Conservation (phyloP, 192 early-diverging fungal species). For the Rhizoclosmatium globosum region DNA sequence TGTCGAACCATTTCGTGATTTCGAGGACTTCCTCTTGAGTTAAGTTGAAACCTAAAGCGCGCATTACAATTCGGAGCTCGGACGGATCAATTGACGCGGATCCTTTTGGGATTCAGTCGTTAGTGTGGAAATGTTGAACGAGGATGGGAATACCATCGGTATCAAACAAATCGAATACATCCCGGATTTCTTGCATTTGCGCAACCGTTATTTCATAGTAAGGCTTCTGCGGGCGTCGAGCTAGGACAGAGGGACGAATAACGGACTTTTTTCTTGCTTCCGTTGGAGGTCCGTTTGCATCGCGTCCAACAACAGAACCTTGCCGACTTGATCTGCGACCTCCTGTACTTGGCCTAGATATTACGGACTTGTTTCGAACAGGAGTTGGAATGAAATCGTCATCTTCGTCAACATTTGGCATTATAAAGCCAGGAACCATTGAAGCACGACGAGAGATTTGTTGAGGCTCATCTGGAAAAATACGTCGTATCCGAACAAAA, state of each 20-base stretch:
- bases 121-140: no score
- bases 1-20: slow-evolving; percentile 53
- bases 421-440: slow-evolving; percentile 3
- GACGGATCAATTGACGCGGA: slow-evolving; percentile 62
- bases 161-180: slow-evolving; percentile 54
- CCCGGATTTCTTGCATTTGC: slow-evolving; percentile 40
- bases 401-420: neutral
- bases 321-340: neutral
- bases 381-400: neutral
- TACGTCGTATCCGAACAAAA: neutral
- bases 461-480: neutral
- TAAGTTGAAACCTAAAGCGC: slow-evolving; percentile 76
- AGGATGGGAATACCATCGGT: no score
- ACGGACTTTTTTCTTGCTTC: neutral
- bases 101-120: no score
- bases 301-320: neutral
- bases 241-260: neutral
- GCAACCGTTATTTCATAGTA: slow-evolving; percentile 25
- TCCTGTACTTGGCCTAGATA: no score
- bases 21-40: slow-evolving; percentile 68
- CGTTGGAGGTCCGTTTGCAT: neutral
- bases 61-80: slow-evolving; percentile 74
- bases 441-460: neutral
- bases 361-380: neutral
- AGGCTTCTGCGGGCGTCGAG: neutral